A percentile compares a stretch with the other conserved stretches of the same genome.
Evolutionary conservation across 805 yeast genomes (phyloP).

Genomic region (Starmerella floris): DNA sequence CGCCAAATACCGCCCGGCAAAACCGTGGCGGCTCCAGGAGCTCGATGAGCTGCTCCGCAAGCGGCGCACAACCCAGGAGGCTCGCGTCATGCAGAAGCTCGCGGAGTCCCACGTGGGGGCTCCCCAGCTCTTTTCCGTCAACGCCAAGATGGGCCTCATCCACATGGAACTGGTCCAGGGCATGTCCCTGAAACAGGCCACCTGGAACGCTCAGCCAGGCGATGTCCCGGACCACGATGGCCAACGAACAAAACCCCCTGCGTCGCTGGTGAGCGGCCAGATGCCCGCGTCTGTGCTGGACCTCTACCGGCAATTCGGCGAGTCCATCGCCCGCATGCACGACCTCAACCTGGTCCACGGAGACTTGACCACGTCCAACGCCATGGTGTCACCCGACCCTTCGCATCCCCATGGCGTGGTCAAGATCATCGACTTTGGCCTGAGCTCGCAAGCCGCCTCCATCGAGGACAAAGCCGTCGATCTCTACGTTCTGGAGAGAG

Average conservation of each 20-base stretch:
- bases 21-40: constrained; percentile 76
- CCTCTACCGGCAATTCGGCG: constrained; percentile 29
- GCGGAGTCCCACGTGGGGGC: constrained; percentile 41
- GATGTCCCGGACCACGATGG: not conserved
- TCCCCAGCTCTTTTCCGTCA: constrained; percentile 66
- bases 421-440: constrained; percentile 78
- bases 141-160: constrained; percentile 61
- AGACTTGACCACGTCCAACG: constrained; percentile 82
- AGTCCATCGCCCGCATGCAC: constrained; percentile 54
- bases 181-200: constrained; percentile 25
- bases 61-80: constrained; percentile 73
- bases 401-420: constrained; percentile 23
- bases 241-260: not conserved
- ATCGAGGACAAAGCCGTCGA: constrained; percentile 94
- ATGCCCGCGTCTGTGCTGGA: constrained; percentile 1
- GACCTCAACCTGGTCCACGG: constrained; percentile 76
- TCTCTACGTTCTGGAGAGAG: constrained; percentile 83
- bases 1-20: constrained; percentile 78
- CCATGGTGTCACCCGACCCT: constrained; percentile 31
- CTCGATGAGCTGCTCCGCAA: constrained; percentile 67
- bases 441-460: constrained; percentile 51
- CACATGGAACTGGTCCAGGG: constrained; percentile 79
- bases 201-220: constrained; percentile 25
- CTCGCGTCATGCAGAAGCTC: constrained; percentile 55
- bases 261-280: not conserved